These are phyloP conservation scores for Strobilomyces dryophilus DNA, from an alignment of 768 basidiomycete species.

Conservation along the genomic window DNA sequence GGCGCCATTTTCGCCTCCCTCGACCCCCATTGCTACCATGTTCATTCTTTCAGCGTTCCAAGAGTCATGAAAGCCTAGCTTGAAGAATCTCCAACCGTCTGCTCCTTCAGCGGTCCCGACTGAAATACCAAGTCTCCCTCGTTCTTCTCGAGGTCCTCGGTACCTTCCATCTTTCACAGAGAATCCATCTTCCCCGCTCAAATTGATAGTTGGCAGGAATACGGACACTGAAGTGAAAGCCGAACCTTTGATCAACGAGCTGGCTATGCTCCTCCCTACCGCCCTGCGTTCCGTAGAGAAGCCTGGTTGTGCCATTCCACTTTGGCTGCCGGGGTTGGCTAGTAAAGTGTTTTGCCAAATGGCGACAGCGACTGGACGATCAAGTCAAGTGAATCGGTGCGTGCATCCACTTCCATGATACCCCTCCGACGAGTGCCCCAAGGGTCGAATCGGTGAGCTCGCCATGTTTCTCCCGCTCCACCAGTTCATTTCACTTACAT, in stretches of 20 bases:
- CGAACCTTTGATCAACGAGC: slow-evolving; percentile 4
- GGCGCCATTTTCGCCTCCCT: slow-evolving; percentile 32
- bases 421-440: slow-evolving; percentile 65
- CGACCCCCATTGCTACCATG: slow-evolving; percentile 26
- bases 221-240: slow-evolving; percentile 9
- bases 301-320: slow-evolving; percentile 21
- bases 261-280: background rate
- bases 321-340: slow-evolving; percentile 40
- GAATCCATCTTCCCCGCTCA: slow-evolving; percentile 28
- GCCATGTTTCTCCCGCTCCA: background rate
- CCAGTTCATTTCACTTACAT: background rate
- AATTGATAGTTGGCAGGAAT: slow-evolving; percentile 7
- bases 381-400: slow-evolving; percentile 60
- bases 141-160: slow-evolving; percentile 19
- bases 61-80: slow-evolving; percentile 16
- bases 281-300: slow-evolving; percentile 7
- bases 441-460: slow-evolving; percentile 32
- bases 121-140: slow-evolving; percentile 32
- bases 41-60: slow-evolving; percentile 14
- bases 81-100: slow-evolving; percentile 25
- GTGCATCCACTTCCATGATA: slow-evolving; percentile 47
- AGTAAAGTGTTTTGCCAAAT: slow-evolving; percentile 43
- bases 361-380: slow-evolving; percentile 44
- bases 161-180: slow-evolving; percentile 15
- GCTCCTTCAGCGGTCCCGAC: slow-evolving; percentile 21